Percentiles rank a stretch among this genome's conserved stretches.
phyloP scores from a whole-genome alignment of 2,329 filamentous ascomycete genomes.

The Cryphonectria radicalis region DNA sequence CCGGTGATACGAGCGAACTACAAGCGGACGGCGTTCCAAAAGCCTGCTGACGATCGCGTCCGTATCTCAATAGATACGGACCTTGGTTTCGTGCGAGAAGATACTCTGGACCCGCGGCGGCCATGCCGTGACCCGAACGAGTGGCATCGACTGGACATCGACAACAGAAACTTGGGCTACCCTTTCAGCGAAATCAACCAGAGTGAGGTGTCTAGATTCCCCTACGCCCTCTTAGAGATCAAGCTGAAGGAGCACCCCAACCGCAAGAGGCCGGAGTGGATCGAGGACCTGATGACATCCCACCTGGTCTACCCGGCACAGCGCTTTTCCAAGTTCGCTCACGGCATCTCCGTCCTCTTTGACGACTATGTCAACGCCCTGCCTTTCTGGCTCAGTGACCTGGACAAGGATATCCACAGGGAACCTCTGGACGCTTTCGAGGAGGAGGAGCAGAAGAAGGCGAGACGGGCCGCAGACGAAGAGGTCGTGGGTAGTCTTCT shows the following conservation, averaged over 20 bases:
- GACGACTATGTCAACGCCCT: conserved; percentile 96
- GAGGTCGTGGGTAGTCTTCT: conserved; percentile 88
- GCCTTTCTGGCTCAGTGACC: conserved; percentile 92
- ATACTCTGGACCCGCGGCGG: conserved; percentile 77
- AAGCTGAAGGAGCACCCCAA: conserved; percentile 73
- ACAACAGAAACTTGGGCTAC: conserved; percentile 79
- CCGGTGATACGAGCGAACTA: conserved; percentile 92
- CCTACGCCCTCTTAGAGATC: conserved; percentile 89
- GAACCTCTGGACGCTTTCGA: conserved; percentile 91
- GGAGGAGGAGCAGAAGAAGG: conserved; percentile 83
- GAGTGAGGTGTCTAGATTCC: conserved; percentile 89
- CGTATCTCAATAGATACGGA: conserved; percentile 93
- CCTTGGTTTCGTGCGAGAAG: conserved; percentile 81
- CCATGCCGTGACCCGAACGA: conserved; percentile 85
- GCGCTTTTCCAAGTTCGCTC: conserved; percentile 95
- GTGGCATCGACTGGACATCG: conserved; percentile 93
- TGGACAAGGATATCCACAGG: conserved; percentile 91
- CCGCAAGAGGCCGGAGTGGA: conserved; percentile 79
- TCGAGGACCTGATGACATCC: conserved; percentile 88
- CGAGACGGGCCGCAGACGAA: conserved; percentile 82
- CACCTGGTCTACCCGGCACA: conserved; percentile 90
- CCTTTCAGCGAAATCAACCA: conserved; percentile 88
- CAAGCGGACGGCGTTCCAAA: conserved; percentile 92
- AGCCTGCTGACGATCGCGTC: conserved; percentile 87
- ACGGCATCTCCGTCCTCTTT: conserved; percentile 88